Evolutionary conservation across 371 early-diverging fungal species (phyloP), one percentile per base, ranked within the genome.

Genomic region (Mycotypha africana): DNA sequence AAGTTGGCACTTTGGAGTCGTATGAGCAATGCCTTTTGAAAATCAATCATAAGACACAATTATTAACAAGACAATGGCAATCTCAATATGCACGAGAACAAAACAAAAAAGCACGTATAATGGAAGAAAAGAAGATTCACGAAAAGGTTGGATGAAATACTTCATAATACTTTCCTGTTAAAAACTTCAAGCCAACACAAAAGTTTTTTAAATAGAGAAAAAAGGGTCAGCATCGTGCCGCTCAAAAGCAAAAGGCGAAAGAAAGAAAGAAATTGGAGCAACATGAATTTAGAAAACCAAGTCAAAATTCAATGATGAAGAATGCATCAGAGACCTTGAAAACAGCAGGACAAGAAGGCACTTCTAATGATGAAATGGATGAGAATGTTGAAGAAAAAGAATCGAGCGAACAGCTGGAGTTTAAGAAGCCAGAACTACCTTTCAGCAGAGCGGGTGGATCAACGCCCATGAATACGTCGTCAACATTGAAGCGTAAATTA

Each of bases 1-100:
- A 76, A 36, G 26, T 53, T 26, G 82, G 86, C 14, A 51, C 49
- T 3, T 21, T 71, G 0, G 62, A 58, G 2, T 49, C 62, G 2
- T 25, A 41, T 10, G 51, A 65, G 41, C 50, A 52, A 8, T 47
- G 62, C 2, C 34, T 58, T n/a, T 38, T 67, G 1, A 50, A 53
- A 1, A 59, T 65, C 5, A 58, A 58, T 28, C 40, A 45, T 14
- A 62, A 58, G 34, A 47, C 47, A n/a, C 59, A 65, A 25, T 31
- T 24, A 3, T 20, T 64, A 11, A 21, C 55, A n/a, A 45, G 44
- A 23, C 45, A 69, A 20, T 69, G 70, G 70, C 60, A 64, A 39
- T 45, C 39, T 0, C 39, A 49, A 20, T 26, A 28, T 28, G 34
- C 37, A 30, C 16, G 51, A 20, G 48, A 39, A n/a, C 26, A 47